A percentile compares a stretch with the other conserved stretches of the same genome.
Conservation (phyloP, 108 stramenopile species). For the Skeletonema grethae region DNA sequence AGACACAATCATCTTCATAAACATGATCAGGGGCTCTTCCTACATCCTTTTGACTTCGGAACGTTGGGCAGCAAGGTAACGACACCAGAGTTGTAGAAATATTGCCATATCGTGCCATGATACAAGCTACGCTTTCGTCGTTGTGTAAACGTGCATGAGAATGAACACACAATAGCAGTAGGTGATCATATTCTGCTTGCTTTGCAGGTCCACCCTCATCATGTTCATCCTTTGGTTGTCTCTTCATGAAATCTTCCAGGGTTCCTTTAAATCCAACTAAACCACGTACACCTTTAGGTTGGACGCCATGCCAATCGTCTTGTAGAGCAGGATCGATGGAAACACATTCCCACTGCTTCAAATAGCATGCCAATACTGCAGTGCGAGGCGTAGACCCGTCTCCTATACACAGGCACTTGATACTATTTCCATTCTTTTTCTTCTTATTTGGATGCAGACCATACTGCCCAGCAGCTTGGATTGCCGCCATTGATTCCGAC, state of each 20-base stretch:
- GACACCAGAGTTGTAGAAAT: conserved; percentile 48
- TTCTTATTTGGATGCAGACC: conserved; percentile 4
- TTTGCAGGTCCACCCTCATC: neutral
- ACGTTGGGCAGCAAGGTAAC: conserved; percentile 56
- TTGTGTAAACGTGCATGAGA: conserved; percentile 54
- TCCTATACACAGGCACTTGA: conserved; percentile 52
- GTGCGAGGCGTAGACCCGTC: conserved; percentile 59
- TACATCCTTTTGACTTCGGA: conserved; percentile 42
- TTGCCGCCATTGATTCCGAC: conserved; percentile 55
- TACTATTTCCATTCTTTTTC: conserved; percentile 1
- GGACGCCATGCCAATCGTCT: conserved; percentile 31
- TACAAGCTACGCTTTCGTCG: conserved; percentile 18
- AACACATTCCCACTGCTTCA: conserved; percentile 48
- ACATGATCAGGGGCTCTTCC: conserved; percentile 45
- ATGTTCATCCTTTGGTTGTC: neutral
- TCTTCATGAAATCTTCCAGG: conserved; percentile 39
- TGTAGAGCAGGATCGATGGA: conserved; percentile 58
- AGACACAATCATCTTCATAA: conserved; percentile 61
- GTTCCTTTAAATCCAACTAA: conserved; percentile 50
- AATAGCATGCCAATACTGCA: conserved; percentile 43
- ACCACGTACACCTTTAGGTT: conserved; percentile 30
- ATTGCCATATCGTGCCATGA: conserved; percentile 25
- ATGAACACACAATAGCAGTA: conserved; percentile 57
- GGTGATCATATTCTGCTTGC: conserved; percentile 27
- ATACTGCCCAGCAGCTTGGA: conserved; percentile 48